Evolutionary conservation across 2,329 filamentous ascomycete species (phyloP).

Genomic region (Biscogniauxia mediterranea): DNA sequence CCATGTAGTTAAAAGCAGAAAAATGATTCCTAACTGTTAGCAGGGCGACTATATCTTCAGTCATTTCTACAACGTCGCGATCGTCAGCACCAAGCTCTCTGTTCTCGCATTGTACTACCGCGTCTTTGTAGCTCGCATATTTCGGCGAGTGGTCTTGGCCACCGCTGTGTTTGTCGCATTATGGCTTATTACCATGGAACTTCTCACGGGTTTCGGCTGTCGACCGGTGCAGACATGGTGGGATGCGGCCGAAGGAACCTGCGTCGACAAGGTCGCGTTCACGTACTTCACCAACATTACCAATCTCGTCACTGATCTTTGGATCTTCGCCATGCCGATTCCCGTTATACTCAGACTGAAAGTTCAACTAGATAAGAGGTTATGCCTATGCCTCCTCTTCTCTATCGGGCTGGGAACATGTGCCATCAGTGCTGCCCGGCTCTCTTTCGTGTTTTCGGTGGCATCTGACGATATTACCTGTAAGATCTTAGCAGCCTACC

Average conservation of each 20-base stretch:
- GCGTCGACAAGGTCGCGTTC: constrained; percentile 25
- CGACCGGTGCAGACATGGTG: constrained; percentile 28
- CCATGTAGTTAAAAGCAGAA: neutral
- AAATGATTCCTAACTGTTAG: constrained; percentile 3
- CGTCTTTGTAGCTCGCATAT: constrained; percentile 20
- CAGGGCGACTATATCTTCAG: constrained; percentile 31
- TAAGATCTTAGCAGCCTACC: constrained; percentile 9
- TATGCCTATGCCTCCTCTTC: constrained; percentile 26
- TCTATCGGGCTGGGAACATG: constrained; percentile 27
- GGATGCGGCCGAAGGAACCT: constrained; percentile 20
- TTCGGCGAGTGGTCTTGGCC: constrained; percentile 13
- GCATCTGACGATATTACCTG: constrained; percentile 25
- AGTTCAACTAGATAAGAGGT: constrained; percentile 17
- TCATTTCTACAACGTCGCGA: constrained; percentile 29
- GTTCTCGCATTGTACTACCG: constrained; percentile 29
- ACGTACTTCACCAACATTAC: constrained; percentile 28
- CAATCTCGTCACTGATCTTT: constrained; percentile 28
- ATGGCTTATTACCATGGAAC: constrained; percentile 28
- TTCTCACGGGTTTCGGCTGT: constrained; percentile 25
- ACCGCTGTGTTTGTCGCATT: constrained; percentile 18
- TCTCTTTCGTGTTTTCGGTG: constrained; percentile 24
- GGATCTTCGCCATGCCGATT: constrained; percentile 29
- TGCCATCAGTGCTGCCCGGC: constrained; percentile 25
- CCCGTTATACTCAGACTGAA: constrained; percentile 24
- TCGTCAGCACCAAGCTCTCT: constrained; percentile 29